Base-by-base conservation (phyloP, 768 basidiomycete species). In the Agaricus sinodeliciosus region DNA sequence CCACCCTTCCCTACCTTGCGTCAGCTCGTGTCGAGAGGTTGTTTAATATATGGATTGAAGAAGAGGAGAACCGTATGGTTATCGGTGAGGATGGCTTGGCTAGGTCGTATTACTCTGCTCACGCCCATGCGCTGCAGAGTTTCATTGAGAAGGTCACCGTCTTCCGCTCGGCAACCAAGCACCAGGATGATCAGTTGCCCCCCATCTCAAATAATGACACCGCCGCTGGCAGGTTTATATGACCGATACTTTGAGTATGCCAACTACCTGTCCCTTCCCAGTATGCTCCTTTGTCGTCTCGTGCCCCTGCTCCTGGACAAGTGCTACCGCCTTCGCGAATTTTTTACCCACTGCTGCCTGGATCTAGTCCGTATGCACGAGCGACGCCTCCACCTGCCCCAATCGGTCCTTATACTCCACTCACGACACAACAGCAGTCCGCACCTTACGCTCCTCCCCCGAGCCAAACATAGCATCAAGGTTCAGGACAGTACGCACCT, bases 171-270 rank as follows among this genome's bases (percentile, higher is more conserved):
- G 95, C 95, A 0, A 88, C 90, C 44, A 74, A 77, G 11, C 94
- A 92, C 64, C 72, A 79, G 57, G 91, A 94, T 61, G 67, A 69
- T 12, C 94, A 94, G 56, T 74, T 97, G 35, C 63, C 67, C 43
- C 59, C 66, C 0, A 56, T 67, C 9, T 28, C 45, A 1, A 15
- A 4, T 13, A 41, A 35, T 9, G 45, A 54, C 12, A 69, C 73
- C 25, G 74, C 73, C 3, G 72, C 78, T 42, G 68, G 73, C 3
- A 84, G 65, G 73, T 81, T 1, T 97, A 87, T 77, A 93, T 91
- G 94, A 96, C 62, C 80, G 87, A 11, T 97, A 95, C 73, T 84
- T 90, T 62, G 96, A 98, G 67, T 99, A 98, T 60, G 92, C 95
- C 2, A 91, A 96, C 57, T 72, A 97, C 48, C 77, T 99, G 22